Evolutionary conservation across 2,329 filamentous ascomycete species (phyloP), one percentile per base, ranked within the genome.

Genomic region (Fonsecaea erecta): DNA sequence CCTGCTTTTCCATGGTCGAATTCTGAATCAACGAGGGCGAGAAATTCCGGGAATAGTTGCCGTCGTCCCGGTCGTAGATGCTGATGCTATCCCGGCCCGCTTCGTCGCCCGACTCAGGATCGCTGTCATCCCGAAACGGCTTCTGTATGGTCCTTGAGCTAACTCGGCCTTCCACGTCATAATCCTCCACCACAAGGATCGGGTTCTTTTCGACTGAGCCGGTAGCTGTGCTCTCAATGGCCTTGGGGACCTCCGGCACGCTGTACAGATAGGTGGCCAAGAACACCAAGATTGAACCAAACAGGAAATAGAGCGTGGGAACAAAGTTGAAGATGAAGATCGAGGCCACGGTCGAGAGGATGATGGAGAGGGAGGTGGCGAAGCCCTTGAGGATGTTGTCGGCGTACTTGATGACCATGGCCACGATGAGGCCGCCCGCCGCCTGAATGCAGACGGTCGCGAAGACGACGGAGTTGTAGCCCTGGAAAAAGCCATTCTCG

Each of bases 351-450:
- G 93, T 93, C 73, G 91, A 96, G 56, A 97, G 81, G 63, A 97
- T 82, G 66, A 97, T 95, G 73, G 92, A 96, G 66, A 96, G 90
- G 72, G 91, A 95, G 2, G 93, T 95, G 2, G 94, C 93, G 78
- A 96, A 93, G 75, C 94, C 96, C 82, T 96, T 96, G 67, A 92
- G 88, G 75, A 96, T 96, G 74, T 94, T 96, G 80, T 95, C 90
- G 9, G 90, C 88, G 74, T 92, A 91, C 67, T 90, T 90, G 76
- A 95, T 90, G 74, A 90, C 91, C 66, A 95, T 83, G 1, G 90
- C 90, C 8, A 92, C 89, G 21, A 96, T 80, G 21, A 98, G 85
- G n/a, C 95, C 95, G 30, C 93, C 93, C 26, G 89, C 79, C 0
- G 93, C 91, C 76, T 98, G 95, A 65, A 95, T 85, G 7, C 87